Evolutionary conservation across 2,329 filamentous ascomycete species (phyloP).

Genomic region (Talaromyces piceae): DNA sequence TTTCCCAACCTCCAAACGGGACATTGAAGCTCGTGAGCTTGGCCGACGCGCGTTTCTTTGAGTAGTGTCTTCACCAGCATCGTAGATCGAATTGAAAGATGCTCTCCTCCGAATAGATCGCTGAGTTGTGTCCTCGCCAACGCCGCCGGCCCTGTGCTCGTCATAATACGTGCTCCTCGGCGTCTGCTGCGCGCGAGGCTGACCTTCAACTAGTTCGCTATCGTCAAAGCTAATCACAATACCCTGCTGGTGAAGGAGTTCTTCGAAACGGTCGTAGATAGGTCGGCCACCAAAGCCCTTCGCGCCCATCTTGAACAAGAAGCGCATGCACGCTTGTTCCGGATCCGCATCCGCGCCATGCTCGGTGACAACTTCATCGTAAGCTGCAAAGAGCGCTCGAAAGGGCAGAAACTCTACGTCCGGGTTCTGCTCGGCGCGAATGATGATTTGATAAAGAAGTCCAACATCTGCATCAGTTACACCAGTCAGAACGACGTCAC

Average conservation of each 20-base stretch:
- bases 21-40: constrained; percentile 38
- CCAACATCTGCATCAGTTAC: constrained; percentile 62
- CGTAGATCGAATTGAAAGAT: constrained; percentile 48
- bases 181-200: constrained; percentile 22
- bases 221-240: constrained; percentile 60
- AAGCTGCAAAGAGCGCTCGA: constrained; percentile 72
- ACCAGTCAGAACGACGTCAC: neutral
- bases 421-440: constrained; percentile 59
- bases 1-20: constrained; percentile 32
- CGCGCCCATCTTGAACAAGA: constrained; percentile 71
- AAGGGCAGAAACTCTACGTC: constrained; percentile 61
- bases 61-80: constrained; percentile 47
- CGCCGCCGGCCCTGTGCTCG: constrained; percentile 16
- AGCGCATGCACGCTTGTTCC: constrained; percentile 67
- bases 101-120: constrained; percentile 38
- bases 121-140: constrained; percentile 23
- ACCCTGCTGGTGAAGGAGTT: constrained; percentile 59
- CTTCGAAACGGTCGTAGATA: constrained; percentile 63
- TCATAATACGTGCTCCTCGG: constrained; percentile 12
- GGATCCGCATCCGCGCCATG: constrained; percentile 64
- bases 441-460: constrained; percentile 69
- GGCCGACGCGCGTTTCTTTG: constrained; percentile 33
- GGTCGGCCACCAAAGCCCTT: constrained; percentile 46
- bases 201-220: constrained; percentile 30
- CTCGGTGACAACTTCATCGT: constrained; percentile 65